A percentile compares a stretch with the other conserved stretches of the same genome.
Conservation (phyloP, 495 filamentous ascomycete species). For the Daldinia bambusicola region DNA sequence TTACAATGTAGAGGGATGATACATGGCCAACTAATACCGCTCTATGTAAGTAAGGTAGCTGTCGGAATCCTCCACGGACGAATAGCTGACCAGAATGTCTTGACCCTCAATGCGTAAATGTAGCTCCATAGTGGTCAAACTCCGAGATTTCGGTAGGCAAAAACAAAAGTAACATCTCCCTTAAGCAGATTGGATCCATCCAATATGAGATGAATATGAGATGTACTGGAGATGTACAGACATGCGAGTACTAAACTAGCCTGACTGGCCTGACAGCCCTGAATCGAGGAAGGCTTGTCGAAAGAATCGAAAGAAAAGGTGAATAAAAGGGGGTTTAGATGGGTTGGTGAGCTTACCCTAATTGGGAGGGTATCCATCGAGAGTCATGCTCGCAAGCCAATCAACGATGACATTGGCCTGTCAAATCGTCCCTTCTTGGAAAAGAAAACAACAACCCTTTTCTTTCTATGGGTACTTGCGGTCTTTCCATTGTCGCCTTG, state of each 20-base stretch:
- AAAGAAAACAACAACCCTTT: conserved; percentile 24
- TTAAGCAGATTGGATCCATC: conserved; percentile 9
- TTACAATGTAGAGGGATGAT: conserved; percentile 31
- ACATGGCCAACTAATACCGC: neutral
- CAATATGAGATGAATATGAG: neutral
- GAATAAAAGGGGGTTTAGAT: conserved; percentile 29
- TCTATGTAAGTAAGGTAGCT: neutral
- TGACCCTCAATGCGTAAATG: conserved; percentile 9
- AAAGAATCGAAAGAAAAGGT: conserved; percentile 13
- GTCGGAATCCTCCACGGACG: conserved; percentile 22
- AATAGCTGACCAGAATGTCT: conserved; percentile 21
- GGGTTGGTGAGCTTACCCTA: conserved; percentile 26
- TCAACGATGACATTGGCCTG: conserved; percentile 12
- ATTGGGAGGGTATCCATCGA: conserved; percentile 29
- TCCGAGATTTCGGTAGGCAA: conserved; percentile 17
- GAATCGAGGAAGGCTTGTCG: conserved; percentile 20
- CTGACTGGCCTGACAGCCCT: neutral
- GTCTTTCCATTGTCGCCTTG: conserved; percentile 39
- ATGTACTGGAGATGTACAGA: conserved; percentile 1
- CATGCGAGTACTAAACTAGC: neutral
- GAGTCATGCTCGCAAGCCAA: conserved; percentile 20
- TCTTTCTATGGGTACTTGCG: conserved; percentile 26
- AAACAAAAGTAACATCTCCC: conserved; percentile 21
- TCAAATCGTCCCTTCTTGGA: conserved; percentile 32
- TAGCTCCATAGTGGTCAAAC: conserved; percentile 7